Percentiles rank a stretch among this genome's conserved stretches.
Evolutionary conservation across 1,139 yeast genomes (phyloP).

Genomic region (Pneumocystis oryctolagi): DNA sequence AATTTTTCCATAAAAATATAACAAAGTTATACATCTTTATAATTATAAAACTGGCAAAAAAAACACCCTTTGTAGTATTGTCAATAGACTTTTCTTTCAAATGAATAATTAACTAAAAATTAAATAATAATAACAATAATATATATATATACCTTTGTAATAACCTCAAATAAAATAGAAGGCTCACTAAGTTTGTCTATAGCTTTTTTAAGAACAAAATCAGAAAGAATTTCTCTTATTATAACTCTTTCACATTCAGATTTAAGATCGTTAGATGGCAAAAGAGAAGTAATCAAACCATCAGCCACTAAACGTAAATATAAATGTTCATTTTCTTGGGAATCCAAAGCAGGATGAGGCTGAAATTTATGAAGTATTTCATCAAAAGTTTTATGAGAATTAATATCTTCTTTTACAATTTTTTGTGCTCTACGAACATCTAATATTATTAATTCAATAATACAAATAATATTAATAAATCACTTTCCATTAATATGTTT

Average conservation of each 20-base stretch:
- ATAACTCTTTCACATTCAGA: slow-evolving; percentile 29
- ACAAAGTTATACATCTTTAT: neutral
- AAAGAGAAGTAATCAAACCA: slow-evolving; percentile 24
- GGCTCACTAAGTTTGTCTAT: slow-evolving; percentile 33
- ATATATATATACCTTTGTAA: slow-evolving; percentile 20
- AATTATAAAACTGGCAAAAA: neutral
- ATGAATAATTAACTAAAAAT: neutral
- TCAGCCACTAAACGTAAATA: slow-evolving; percentile 27
- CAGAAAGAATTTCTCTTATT: slow-evolving; percentile 29
- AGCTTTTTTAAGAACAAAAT: slow-evolving; percentile 28
- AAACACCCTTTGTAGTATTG: neutral
- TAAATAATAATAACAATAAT: neutral
- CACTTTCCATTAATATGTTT: slow-evolving; percentile 20
- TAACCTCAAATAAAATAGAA: slow-evolving; percentile 32
- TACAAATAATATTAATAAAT: too few relatives aligned
- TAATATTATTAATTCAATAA: slow-evolving; percentile 1
- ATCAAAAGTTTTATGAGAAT: slow-evolving; percentile 22
- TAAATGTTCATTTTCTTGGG: slow-evolving; percentile 18
- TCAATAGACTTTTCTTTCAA: neutral
- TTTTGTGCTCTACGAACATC: slow-evolving; percentile 13
- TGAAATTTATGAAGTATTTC: slow-evolving; percentile 26
- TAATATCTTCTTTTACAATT: slow-evolving; percentile 12
- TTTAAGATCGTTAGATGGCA: slow-evolving; percentile 29
- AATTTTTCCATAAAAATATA: neutral
- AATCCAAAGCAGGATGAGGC: slow-evolving; percentile 38